Percentiles rank a stretch among this genome's conserved stretches.
Conservation (phyloP, 129 eudicot genomes). For the Kitagawia praeruptora region DNA sequence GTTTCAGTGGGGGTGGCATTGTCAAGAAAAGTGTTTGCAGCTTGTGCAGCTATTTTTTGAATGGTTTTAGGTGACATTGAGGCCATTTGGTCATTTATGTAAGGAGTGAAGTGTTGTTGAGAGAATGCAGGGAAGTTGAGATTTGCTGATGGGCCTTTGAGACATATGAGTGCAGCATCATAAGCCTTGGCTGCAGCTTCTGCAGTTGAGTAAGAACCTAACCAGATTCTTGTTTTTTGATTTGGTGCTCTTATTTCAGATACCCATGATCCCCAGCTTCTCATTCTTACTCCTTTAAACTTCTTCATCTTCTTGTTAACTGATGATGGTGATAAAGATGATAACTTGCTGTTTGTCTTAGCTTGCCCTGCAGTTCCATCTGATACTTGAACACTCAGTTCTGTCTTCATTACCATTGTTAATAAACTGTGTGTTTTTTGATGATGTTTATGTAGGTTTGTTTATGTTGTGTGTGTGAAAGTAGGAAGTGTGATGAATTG, state of each 20-base stretch:
- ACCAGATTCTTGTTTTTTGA: slow-evolving; percentile 90
- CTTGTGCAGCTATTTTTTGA: slow-evolving; percentile 74
- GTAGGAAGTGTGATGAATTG: neutral
- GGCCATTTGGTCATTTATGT: neutral
- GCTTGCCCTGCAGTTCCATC: neutral
- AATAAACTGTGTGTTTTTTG: neutral
- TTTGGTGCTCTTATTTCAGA: slow-evolving; percentile 89
- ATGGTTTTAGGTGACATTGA: slow-evolving; percentile 67
- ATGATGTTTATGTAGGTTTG: neutral
- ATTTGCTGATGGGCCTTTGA: slow-evolving; percentile 73
- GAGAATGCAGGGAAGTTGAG: slow-evolving; percentile 50
- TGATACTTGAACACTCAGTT: slow-evolving; percentile 7
- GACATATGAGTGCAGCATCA: slow-evolving; percentile 86
- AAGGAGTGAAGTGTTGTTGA: neutral
- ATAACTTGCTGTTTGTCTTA: neutral
- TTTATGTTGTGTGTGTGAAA: neutral
- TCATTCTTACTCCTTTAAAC: slow-evolving; percentile 93
- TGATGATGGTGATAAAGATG: slow-evolving; percentile 10
- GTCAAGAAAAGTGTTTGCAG: slow-evolving; percentile 27
- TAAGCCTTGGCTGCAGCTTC: slow-evolving; percentile 97
- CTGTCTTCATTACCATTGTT: slow-evolving; percentile 33
- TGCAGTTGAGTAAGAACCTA: slow-evolving; percentile 84
- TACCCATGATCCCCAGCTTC: slow-evolving; percentile 98
- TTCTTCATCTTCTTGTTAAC: slow-evolving; percentile 25
- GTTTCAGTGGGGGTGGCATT: slow-evolving; percentile 4